phyloP scores from a whole-genome alignment of 2,329 filamentous ascomycete species.

The Claviceps pusilla region DNA sequence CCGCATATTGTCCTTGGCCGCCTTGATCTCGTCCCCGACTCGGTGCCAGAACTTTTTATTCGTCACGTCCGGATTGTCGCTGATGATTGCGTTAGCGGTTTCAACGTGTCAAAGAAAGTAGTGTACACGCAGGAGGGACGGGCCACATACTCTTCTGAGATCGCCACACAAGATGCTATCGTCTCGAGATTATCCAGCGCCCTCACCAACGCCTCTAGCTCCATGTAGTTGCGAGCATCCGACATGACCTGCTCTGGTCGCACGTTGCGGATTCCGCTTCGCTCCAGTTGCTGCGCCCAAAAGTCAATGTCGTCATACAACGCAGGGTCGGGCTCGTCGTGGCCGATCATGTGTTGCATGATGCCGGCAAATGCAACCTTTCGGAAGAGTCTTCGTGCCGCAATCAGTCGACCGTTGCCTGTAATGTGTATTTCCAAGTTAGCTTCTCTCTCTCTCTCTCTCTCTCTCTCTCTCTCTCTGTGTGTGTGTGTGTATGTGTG shows the following conservation, averaged over 20 bases:
- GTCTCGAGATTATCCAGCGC: constrained; percentile 55
- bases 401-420: constrained; percentile 37
- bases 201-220: constrained; percentile 52
- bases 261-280: constrained; percentile 20
- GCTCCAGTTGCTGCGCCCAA: constrained; percentile 23
- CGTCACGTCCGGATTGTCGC: constrained; percentile 15
- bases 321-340: constrained; percentile 22
- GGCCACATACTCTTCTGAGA: constrained; percentile 34
- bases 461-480: too few species aligned
- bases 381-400: constrained; percentile 37
- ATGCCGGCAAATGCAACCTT: constrained; percentile 36
- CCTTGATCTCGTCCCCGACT: constrained; percentile 39
- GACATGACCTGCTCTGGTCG: constrained; percentile 29
- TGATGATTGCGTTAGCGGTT: not conserved
- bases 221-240: constrained; percentile 48
- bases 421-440: not conserved
- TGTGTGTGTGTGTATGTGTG: too few species aligned
- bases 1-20: constrained; percentile 40
- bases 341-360: constrained; percentile 25
- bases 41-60: constrained; percentile 37
- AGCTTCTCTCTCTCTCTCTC: too few species aligned
- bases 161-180: constrained; percentile 40
- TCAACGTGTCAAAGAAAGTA: too few species aligned
- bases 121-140: too few species aligned
- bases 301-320: constrained; percentile 26